Conservation (phyloP, 2,329 filamentous ascomycete genomes). For the Colletotrichum lindemuthianum region DNA sequence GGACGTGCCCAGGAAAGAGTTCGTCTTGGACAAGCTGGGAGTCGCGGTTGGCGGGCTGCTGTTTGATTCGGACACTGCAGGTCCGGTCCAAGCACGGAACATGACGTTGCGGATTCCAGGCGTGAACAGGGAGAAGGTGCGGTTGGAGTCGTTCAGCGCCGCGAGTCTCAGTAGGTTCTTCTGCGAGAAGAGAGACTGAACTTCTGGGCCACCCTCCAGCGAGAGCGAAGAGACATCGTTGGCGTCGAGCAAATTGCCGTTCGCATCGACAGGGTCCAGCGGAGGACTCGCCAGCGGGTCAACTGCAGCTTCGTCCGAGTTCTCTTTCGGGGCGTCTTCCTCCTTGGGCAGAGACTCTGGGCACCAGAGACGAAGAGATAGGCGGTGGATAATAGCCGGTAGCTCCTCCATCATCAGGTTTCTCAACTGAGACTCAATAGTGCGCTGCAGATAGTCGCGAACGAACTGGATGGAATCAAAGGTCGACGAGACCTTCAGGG, state of each 20-base stretch:
- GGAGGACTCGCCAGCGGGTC: conserved; percentile 87
- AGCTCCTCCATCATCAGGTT: conserved; percentile 98
- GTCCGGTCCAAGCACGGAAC: conserved; percentile 90
- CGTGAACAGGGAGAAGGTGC: conserved; percentile 90
- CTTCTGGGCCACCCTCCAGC: conserved; percentile 81
- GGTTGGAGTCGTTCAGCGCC: conserved; percentile 85
- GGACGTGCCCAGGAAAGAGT: conserved; percentile 68
- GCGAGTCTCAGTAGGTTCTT: conserved; percentile 90
- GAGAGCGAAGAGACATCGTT: conserved; percentile 80
- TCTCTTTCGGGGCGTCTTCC: conserved; percentile 61
- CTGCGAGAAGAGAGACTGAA: conserved; percentile 91
- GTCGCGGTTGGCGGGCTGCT: conserved; percentile 57
- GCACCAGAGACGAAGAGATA: conserved; percentile 90
- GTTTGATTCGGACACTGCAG: conserved; percentile 70
- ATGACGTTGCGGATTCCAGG: conserved; percentile 90
- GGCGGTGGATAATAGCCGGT: conserved; percentile 92
- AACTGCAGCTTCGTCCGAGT: conserved; percentile 68
- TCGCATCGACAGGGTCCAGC: conserved; percentile 82
- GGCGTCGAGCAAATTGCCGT: conserved; percentile 80
- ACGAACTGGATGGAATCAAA: conserved; percentile 99
- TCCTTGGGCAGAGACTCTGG: conserved; percentile 82
- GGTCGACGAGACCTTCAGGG: conserved; percentile 96
- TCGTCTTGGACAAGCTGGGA: conserved; percentile 68
- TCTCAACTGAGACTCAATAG: conserved; percentile 92
- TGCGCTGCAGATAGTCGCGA: conserved; percentile 93